Conservation (phyloP, 345 rosid species). For the Citrus cavaleriei region DNA sequence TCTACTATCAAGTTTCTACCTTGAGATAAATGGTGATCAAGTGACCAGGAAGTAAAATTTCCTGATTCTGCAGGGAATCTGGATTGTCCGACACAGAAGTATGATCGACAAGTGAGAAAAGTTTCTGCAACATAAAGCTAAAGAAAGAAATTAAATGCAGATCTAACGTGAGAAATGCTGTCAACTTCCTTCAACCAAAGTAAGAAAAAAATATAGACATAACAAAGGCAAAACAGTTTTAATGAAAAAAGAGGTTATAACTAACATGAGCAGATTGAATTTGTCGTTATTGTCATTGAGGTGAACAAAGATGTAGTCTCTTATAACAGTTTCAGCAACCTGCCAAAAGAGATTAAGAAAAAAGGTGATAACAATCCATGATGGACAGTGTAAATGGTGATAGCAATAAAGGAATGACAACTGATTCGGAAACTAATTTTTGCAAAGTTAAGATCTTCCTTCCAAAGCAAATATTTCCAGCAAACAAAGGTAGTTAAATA, state of each 20-base stretch:
- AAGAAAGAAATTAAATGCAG: slow-evolving; percentile 20
- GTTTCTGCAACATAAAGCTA: slow-evolving; percentile 96
- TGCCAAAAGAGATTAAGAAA: slow-evolving; percentile 19
- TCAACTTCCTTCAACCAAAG: not conserved
- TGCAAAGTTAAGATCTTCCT: not conserved
- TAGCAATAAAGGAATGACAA: not conserved
- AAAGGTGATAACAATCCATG: not conserved
- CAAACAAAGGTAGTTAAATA: not conserved
- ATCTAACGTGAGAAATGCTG: not conserved
- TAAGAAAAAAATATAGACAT: slow-evolving; percentile 1
- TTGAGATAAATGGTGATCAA: slow-evolving; percentile 81
- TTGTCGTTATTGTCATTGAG: slow-evolving; percentile 80
- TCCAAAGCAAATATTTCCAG: not conserved
- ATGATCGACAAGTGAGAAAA: slow-evolving; percentile 88
- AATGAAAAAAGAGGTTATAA: slow-evolving; percentile 8
- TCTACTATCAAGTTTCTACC: slow-evolving; percentile 36
- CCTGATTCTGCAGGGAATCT: slow-evolving; percentile 95
- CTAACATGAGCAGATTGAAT: slow-evolving; percentile 88
- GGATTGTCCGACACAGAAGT: slow-evolving; percentile 86
- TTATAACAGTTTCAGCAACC: slow-evolving; percentile 80
- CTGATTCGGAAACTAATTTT: not conserved
- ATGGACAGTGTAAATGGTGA: not conserved
- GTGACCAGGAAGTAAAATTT: slow-evolving; percentile 92
- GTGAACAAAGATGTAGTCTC: slow-evolving; percentile 75
- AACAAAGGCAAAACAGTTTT: not conserved